A percentile compares a stretch with the other conserved stretches of the same genome.
phyloP scores from a whole-genome alignment of 1,139 yeast genomes.

The Pichia sp. region DNA sequence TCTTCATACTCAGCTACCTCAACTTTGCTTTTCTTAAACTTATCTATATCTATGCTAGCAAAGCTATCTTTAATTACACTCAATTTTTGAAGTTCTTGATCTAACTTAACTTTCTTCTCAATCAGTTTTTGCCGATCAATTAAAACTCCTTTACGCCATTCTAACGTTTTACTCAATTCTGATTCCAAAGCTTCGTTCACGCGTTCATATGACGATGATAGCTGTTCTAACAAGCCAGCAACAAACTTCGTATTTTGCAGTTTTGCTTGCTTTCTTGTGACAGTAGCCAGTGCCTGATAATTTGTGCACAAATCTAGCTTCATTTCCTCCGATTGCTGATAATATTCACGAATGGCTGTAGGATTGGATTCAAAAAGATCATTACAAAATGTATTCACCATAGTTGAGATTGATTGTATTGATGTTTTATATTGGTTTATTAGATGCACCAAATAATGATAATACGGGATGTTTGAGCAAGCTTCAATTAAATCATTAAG shows the following conservation, averaged over 20 bases:
- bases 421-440: constrained; percentile 25
- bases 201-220: constrained; percentile 22
- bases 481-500: constrained; percentile 25
- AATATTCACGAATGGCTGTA: constrained; percentile 26
- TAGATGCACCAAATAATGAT: constrained; percentile 24
- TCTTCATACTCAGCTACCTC: constrained; percentile 1
- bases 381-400: constrained; percentile 23
- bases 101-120: constrained; percentile 18
- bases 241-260: constrained; percentile 24
- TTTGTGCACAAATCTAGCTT: constrained; percentile 23
- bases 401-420: constrained; percentile 21
- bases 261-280: constrained; percentile 25
- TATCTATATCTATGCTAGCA: constrained; percentile 10
- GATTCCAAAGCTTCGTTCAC: constrained; percentile 16
- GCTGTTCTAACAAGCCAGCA: constrained; percentile 23
- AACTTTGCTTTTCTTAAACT: constrained; percentile 6
- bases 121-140: constrained; percentile 21
- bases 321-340: constrained; percentile 21
- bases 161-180: constrained; percentile 20
- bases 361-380: constrained; percentile 26
- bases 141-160: constrained; percentile 20
- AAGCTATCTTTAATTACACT: constrained; percentile 11
- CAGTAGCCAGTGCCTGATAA: constrained; percentile 26
- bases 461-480: constrained; percentile 23
- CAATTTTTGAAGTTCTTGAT: constrained; percentile 10